Evolutionary conservation across 345 rosid genomes (phyloP).

Genomic region (Corymbia maculata): DNA sequence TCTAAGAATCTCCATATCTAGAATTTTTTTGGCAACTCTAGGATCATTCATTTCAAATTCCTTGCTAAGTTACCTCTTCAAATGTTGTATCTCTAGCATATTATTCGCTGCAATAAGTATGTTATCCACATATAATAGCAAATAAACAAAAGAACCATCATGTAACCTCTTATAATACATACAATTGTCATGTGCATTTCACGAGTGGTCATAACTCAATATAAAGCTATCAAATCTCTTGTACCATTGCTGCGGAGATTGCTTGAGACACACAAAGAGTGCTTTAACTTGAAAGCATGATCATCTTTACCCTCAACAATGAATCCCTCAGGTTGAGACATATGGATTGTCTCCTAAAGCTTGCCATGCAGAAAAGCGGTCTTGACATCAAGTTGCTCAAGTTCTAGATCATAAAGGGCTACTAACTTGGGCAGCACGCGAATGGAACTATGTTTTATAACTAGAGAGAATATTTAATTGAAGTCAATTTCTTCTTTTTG

Average conservation of each 20-base stretch:
- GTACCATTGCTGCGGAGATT: rapidly evolving
- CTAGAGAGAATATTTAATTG: not conserved
- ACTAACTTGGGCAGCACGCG: no score
- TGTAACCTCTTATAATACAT: not conserved
- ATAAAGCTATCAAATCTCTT: not conserved
- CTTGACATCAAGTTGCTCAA: not conserved
- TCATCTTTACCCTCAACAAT: not conserved
- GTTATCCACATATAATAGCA: not conserved
- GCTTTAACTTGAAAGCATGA: not conserved
- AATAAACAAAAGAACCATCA: not conserved
- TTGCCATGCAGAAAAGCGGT: not conserved
- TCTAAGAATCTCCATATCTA: not conserved
- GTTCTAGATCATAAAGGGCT: not conserved
- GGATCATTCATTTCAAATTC: not conserved
- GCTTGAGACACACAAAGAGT: not conserved
- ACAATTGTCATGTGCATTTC: not conserved
- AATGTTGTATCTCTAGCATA: not conserved
- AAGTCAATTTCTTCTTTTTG: rapidly evolving
- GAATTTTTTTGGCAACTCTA: no score
- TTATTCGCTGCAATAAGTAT: rapidly evolving
- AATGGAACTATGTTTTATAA: not conserved
- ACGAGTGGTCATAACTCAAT: not conserved
- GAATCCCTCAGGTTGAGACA: not conserved
- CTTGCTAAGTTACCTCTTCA: not conserved
- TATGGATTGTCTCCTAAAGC: not conserved